phyloP scores from a whole-genome alignment of 2,329 filamentous ascomycete genomes.

The Bertia moriformis region DNA sequence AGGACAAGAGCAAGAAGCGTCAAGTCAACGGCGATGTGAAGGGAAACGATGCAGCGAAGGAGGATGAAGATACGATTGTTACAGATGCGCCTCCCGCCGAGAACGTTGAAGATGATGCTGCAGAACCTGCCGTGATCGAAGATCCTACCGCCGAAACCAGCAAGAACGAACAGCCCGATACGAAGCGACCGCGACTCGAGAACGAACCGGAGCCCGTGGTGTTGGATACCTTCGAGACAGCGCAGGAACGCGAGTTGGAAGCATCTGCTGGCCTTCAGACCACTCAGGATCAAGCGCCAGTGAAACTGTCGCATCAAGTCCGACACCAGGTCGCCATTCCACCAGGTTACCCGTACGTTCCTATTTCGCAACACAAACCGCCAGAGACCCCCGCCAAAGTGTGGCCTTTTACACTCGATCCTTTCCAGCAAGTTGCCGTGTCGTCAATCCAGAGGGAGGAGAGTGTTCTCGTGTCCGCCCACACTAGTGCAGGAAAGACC shows the following conservation, averaged over 20 bases:
- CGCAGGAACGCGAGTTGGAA: conserved; percentile 79
- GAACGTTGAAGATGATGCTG: conserved; percentile 14
- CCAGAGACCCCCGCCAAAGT: conserved; percentile 70
- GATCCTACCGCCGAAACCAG: conserved; percentile 17
- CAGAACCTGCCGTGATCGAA: conserved; percentile 20
- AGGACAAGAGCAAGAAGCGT: conserved; percentile 66
- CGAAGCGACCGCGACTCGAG: conserved; percentile 48
- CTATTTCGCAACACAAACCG: conserved; percentile 88
- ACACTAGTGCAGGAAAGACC: conserved; percentile 95
- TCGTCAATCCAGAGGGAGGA: conserved; percentile 91
- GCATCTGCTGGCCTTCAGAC: conserved; percentile 55
- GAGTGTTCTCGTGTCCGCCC: conserved; percentile 89
- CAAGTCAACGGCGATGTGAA: conserved; percentile 71
- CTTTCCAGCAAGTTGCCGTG: conserved; percentile 90
- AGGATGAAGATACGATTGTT: conserved; percentile 24
- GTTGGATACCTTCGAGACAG: conserved; percentile 87
- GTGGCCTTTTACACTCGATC: conserved; percentile 85
- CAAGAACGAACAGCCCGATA: conserved; percentile 33
- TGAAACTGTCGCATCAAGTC: conserved; percentile 90
- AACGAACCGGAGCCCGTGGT: conserved; percentile 63
- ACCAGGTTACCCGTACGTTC: conserved; percentile 84
- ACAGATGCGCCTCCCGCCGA: conserved; percentile 22
- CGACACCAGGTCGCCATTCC: conserved; percentile 94
- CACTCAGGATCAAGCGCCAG: conserved; percentile 48
- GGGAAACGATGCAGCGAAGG: conserved; percentile 14